These are phyloP conservation scores for Drechslerella stenobrocha DNA, from an alignment of 2,329 filamentous ascomycete species.

Conservation along the genomic window DNA sequence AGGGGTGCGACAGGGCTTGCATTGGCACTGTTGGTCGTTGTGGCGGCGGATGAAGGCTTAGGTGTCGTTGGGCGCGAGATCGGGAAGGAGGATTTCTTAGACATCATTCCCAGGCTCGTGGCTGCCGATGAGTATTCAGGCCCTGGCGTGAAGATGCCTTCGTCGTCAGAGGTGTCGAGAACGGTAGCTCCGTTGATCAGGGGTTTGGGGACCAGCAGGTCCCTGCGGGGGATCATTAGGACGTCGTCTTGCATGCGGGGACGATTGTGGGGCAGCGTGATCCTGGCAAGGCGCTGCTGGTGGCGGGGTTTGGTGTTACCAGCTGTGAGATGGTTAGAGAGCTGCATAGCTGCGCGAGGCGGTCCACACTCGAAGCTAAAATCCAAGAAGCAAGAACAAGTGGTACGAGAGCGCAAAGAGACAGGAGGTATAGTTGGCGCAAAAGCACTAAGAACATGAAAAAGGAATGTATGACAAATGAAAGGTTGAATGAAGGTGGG, in stretches of 20 bases:
- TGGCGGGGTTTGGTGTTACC: conserved; percentile 8
- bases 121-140: conserved; percentile 38
- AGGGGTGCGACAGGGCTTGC: conserved; percentile 6
- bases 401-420: conserved; percentile 8
- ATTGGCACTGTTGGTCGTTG: conserved; percentile 10
- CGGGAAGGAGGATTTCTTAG: conserved; percentile 20
- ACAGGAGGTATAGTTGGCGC: background rate
- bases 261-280: conserved; percentile 8
- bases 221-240: conserved; percentile 26
- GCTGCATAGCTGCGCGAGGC: conserved; percentile 25
- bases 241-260: conserved; percentile 46
- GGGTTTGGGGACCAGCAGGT: conserved; percentile 33
- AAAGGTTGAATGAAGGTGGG: conserved; percentile 1
- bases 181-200: conserved; percentile 18
- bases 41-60: conserved; percentile 18
- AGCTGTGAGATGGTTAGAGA: conserved; percentile 35
- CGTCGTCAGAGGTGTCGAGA: conserved; percentile 44
- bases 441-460: conserved; percentile 2
- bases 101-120: conserved; percentile 33
- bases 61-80: conserved; percentile 32
- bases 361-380: background rate
- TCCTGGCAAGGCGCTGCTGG: conserved; percentile 10
- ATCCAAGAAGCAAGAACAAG: conserved; percentile 19
- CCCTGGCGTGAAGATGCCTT: conserved; percentile 46
- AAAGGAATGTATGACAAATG: conserved; percentile 3